Evolutionary conservation across 805 yeast genomes (phyloP), one percentile per base, ranked within the genome.

Genomic region (Candida coquimbonensis): DNA sequence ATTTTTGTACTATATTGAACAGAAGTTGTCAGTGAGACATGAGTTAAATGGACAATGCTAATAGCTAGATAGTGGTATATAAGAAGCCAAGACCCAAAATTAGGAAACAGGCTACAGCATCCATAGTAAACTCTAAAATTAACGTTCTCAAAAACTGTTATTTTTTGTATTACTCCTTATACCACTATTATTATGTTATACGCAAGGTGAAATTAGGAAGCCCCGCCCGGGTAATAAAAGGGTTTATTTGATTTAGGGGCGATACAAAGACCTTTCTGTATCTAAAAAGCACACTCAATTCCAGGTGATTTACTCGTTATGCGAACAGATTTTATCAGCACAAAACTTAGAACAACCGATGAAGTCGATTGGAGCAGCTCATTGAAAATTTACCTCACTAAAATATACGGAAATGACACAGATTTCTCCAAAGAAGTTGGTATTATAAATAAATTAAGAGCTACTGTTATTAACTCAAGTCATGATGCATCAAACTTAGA

Each of bases 281-380:
- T 14, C 19, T n/a, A 33, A 8, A 7, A 16, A 8, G 8, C 17
- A 16, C n/a, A 5, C 17, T 7, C 7, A 21, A 21, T 21, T 21
- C 24, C 24, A 21, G 24, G 24, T 21, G 24, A 21, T 3, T 21
- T 21, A 35, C 4, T 9, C 7, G 8, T 13, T 17, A 45, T 45
- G 48, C 42, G 38, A 39, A 42, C 45, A 16, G 43, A 45, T 26
- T 54, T 57, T 48, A 55, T 59, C 31, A 44, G 54, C 21, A 50
- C 61, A 2, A 47, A 53, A 34, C 52, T 63, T 19, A 70, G 74
- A 53, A 59, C 62, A 29, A 75, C 88, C 0, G 77, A 74, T 29
- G 79, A 72, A 14, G 65, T 78, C 49, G 85, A 81, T 59, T 87
- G 95, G 95, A 51, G 65, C 0, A 64, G 71, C 16, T 82, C 89